A percentile compares a stretch with the other conserved stretches of the same genome.
Conservation (phyloP, 345 rosid species). For the Citrus medica region DNA sequence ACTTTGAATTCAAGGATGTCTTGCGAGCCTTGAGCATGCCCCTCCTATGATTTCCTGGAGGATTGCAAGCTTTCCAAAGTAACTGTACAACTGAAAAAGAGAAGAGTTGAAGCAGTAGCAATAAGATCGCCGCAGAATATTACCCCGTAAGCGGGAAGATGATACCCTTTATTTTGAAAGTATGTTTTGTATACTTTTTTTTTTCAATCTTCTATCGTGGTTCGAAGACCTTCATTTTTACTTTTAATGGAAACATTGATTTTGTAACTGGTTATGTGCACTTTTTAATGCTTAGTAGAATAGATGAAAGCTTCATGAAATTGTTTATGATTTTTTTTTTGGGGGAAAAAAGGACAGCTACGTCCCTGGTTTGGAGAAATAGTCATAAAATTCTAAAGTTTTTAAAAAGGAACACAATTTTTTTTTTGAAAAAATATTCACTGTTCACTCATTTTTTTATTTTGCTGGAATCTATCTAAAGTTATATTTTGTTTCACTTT, state of each 20-base stretch:
- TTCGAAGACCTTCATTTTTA: neutral
- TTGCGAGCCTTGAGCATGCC: slow-evolving; percentile 81
- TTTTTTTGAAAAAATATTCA: too few species aligned
- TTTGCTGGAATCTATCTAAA: fast-evolving
- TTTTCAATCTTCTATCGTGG: neutral
- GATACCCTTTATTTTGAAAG: neutral
- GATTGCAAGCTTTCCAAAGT: neutral
- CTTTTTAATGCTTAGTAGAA: neutral
- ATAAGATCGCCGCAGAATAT: neutral
- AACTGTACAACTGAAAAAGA: neutral
- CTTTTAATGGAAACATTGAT: neutral
- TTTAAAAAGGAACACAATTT: too few species aligned
- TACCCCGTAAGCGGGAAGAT: neutral
- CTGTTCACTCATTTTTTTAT: fast-evolving
- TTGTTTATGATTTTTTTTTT: too few species aligned
- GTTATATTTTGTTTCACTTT: too few species aligned
- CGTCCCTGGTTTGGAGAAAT: too few species aligned
- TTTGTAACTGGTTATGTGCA: neutral
- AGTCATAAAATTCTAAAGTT: too few species aligned
- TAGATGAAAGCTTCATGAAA: too few species aligned
- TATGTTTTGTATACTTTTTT: neutral
- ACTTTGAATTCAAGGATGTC: slow-evolving; percentile 91
- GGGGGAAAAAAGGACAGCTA: too few species aligned
- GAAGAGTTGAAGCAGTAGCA: neutral
- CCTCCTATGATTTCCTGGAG: slow-evolving; percentile 29